Conservation (phyloP, 352 stramenopile genomes). For the Elongisporangium prolatum region DNA sequence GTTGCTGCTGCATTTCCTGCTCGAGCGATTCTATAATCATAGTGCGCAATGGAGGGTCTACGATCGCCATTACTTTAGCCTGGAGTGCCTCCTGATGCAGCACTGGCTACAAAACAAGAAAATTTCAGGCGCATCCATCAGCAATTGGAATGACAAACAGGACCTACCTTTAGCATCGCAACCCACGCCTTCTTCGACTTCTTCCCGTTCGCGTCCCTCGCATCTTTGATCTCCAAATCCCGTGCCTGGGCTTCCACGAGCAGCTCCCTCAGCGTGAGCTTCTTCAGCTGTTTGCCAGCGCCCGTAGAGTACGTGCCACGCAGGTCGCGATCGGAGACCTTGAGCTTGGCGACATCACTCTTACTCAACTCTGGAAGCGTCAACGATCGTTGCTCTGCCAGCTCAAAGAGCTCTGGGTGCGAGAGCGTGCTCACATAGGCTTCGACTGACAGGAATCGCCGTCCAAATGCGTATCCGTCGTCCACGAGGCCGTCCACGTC, state of each 20-base stretch:
- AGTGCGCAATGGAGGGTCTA: constrained; percentile 1
- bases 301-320: constrained; percentile 30
- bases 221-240: constrained; percentile 30
- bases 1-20: neutral
- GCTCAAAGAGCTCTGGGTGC: constrained; percentile 30
- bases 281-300: constrained; percentile 40
- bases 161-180: constrained; percentile 33
- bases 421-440: constrained; percentile 47
- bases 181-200: constrained; percentile 63
- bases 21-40: neutral
- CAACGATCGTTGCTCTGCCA: constrained; percentile 21
- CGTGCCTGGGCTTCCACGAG: constrained; percentile 45
- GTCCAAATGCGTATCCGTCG: constrained; percentile 62
- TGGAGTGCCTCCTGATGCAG: constrained; percentile 15
- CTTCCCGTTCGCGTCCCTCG: constrained; percentile 37
- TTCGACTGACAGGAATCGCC: constrained; percentile 52
- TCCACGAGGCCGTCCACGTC: constrained; percentile 30
- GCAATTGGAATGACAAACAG: neutral
- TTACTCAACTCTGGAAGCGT: constrained; percentile 22
- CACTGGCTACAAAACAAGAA: constrained; percentile 14
- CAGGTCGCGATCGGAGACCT: constrained; percentile 43
- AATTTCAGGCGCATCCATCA: constrained; percentile 1
- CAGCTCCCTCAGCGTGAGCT: constrained; percentile 58
- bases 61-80: constrained; percentile 4
- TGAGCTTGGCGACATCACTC: constrained; percentile 34